Base-by-base conservation (phyloP, 139 green algal genomes). In the Gonium pectorale region DNA sequence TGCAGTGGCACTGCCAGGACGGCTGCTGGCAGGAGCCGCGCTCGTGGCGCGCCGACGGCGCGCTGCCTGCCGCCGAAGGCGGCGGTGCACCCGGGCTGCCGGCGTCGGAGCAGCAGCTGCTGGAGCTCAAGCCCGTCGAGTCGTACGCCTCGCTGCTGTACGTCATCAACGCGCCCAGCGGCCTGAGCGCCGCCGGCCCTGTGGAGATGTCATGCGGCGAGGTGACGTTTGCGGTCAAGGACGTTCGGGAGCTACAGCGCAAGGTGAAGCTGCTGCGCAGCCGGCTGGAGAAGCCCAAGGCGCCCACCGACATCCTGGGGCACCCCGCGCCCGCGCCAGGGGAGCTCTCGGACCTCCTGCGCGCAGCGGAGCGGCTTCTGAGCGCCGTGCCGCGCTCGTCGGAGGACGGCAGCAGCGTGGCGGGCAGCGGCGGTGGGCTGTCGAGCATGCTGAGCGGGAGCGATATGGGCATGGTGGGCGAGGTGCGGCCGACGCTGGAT, bases 1-100 rank as follows among this genome's bases (percentile, higher is more conserved):
- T 81, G 59, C 80, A 88, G 73, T 91, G 88, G 88, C 63, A 86
- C 46, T 52, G 51, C 29, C 88, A 91, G 56, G 84, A 91, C 40
- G 88, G 84, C 8, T 89, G 80, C 80, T 84, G 73, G 83, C 84
- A 86, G 73, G 73, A 83, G 66, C 38, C 67, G 19, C 31, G 51
- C 0, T 91, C 88, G 3, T 91, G 88, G 88, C 2, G 22, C 2
- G n/a, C 67, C 9, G 63, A 67, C 0, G 79, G 79, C 49, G 38
- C 31, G 27, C 63, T 56, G 78, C 59, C 46, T 31, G 8, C 41
- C 44, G 29, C 15, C 75, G 11, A 17, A 11, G 40, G 1, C 19
- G 21, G 56, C 73, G 38, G 38, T 56, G 26, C 38, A 77, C 2
- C 15, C n/a, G 13, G 35, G 29, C 17, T 35, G 26, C 3, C n/a